Conservation (phyloP, 1,284 basidiomycete genomes). For the Puccinia hordei region DNA sequence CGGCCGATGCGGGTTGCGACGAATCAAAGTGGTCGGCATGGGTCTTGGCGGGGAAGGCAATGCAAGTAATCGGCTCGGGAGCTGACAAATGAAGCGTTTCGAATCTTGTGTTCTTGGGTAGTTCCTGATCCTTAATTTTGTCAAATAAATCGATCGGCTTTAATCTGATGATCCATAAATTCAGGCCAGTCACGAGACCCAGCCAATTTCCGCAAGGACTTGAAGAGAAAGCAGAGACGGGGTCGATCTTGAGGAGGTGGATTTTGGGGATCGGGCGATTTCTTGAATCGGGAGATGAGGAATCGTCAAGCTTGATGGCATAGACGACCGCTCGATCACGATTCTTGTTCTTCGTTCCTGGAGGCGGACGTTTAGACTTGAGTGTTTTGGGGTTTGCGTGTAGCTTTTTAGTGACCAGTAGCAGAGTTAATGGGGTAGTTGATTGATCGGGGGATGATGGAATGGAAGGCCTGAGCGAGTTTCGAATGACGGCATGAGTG, state of each 20-base stretch:
- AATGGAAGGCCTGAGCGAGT: not conserved
- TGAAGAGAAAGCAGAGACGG: constrained; percentile 24
- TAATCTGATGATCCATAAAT: constrained; percentile 47
- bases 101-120: constrained; percentile 17
- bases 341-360: not conserved
- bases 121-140: not conserved
- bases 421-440: constrained; percentile 3
- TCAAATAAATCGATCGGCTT: constrained; percentile 21
- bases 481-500: constrained; percentile 20
- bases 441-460: constrained; percentile 1
- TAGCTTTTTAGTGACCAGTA: constrained; percentile 7
- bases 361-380: not conserved
- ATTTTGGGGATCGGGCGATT: not conserved
- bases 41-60: constrained; percentile 45
- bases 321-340: constrained; percentile 20
- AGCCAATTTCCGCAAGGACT: constrained; percentile 48
- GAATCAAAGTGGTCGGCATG: constrained; percentile 42
- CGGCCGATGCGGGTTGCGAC: constrained; percentile 19
- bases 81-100: constrained; percentile 34
- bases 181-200: constrained; percentile 25
- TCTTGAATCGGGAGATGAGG: not conserved
- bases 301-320: constrained; percentile 14
- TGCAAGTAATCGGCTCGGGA: constrained; percentile 39
- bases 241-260: constrained; percentile 23
- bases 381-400: not conserved